Evolutionary conservation across 352 stramenopile genomes (phyloP).

Genomic region (Phytopythium vexans): DNA sequence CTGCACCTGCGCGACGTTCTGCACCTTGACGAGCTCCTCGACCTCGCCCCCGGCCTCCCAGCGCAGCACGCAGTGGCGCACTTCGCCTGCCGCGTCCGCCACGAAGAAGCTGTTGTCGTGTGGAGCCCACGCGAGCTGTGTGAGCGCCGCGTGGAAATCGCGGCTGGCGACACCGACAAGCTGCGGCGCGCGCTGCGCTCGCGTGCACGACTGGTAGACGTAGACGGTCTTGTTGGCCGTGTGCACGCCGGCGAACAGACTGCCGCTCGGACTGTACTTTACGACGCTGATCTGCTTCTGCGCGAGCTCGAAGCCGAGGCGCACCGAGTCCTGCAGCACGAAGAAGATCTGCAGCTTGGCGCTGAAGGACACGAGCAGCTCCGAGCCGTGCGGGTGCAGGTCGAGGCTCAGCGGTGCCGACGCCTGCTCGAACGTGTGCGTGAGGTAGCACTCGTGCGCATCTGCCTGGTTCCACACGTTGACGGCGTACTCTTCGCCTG

Average conservation of each 20-base stretch:
- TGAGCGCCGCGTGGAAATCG: constrained; percentile 40
- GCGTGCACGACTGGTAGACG: constrained; percentile 45
- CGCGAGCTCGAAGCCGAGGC: constrained; percentile 56
- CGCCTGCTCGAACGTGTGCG: constrained; percentile 43
- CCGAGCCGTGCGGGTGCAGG: constrained; percentile 50
- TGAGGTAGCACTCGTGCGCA: constrained; percentile 54
- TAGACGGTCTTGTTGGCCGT: constrained; percentile 36
- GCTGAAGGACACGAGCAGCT: constrained; percentile 48
- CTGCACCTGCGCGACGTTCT: constrained; percentile 21
- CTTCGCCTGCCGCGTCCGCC: constrained; percentile 20
- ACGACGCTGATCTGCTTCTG: constrained; percentile 62
- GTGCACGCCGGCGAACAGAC: constrained; percentile 41
- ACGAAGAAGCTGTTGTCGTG: constrained; percentile 54
- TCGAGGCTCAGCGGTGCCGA: constrained; percentile 39
- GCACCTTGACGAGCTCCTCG: constrained; percentile 35
- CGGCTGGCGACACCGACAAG: constrained; percentile 35
- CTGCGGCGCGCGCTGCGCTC: constrained; percentile 43
- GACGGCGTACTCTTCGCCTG: constrained; percentile 37
- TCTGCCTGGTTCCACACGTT: constrained; percentile 64
- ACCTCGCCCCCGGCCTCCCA: constrained; percentile 32
- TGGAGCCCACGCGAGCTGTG: constrained; percentile 35
- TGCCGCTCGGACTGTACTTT: constrained; percentile 59
- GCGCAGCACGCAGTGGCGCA: constrained; percentile 39
- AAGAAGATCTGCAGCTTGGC: constrained; percentile 61
- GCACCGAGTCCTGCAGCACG: constrained; percentile 57